These are phyloP conservation scores for Cadophora gregata DNA, from an alignment of 2,329 filamentous ascomycete genomes.

Conservation along the genomic window DNA sequence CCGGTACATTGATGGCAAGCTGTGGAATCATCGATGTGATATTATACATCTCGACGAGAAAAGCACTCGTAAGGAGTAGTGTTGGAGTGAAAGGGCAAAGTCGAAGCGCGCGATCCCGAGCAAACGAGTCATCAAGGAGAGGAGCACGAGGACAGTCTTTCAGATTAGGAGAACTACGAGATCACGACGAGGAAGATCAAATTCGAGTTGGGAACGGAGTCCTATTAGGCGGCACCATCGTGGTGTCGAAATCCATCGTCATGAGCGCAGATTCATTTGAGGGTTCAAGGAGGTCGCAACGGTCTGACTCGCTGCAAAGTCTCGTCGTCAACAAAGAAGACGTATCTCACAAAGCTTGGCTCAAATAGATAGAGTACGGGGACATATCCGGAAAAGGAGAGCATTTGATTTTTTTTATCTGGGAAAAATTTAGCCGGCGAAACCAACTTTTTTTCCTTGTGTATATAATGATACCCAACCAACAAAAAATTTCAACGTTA, in stretches of 20 bases:
- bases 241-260: slow-evolving; percentile 12
- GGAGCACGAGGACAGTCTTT: slow-evolving; percentile 3
- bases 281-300: background rate
- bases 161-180: background rate
- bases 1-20: slow-evolving; percentile 36
- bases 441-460: background rate
- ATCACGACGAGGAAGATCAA: slow-evolving; percentile 1
- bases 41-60: slow-evolving; percentile 39
- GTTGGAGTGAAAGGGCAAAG: background rate
- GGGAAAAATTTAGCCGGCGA: slow-evolving; percentile 10
- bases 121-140: background rate
- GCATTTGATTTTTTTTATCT: background rate
- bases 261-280: slow-evolving; percentile 12
- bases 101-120: background rate
- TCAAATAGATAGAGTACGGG: no score
- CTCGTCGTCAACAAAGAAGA: slow-evolving; percentile 1
- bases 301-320: slow-evolving; percentile 12
- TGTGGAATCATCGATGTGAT: slow-evolving; percentile 37
- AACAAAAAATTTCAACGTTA: slow-evolving; percentile 1
- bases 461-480: slow-evolving; percentile 13
- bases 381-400: background rate
- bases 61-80: slow-evolving; percentile 33
- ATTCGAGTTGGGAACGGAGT: background rate
- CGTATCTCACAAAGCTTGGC: background rate
- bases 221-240: slow-evolving; percentile 5